These are phyloP conservation scores for Asterophora parasitica DNA, from an alignment of 768 basidiomycete species.

Conservation along the genomic window DNA sequence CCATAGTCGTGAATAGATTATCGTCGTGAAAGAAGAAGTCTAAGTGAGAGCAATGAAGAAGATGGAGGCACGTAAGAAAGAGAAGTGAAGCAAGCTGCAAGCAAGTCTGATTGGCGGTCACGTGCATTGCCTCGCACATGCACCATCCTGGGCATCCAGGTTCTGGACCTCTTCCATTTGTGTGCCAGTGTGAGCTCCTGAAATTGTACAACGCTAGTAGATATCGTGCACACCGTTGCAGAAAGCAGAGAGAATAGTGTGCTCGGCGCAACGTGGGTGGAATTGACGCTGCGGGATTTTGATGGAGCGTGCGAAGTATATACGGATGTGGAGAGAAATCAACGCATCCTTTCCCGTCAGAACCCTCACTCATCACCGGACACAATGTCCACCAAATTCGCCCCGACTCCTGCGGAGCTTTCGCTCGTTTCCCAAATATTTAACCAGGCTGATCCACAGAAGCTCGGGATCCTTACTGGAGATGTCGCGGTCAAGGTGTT, in stretches of 20 bases:
- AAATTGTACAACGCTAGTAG: not conserved
- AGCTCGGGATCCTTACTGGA: constrained; percentile 81
- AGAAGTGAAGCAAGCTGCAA: constrained; percentile 9
- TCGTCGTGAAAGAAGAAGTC: constrained; percentile 16
- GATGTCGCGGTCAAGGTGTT: constrained; percentile 89
- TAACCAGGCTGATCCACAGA: constrained; percentile 66
- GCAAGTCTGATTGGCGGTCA: constrained; percentile 5
- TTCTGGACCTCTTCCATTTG: not conserved
- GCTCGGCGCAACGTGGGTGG: not conserved
- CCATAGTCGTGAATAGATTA: constrained; percentile 43
- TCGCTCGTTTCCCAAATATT: constrained; percentile 73
- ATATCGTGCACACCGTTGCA: not conserved
- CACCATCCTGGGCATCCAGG: too few species aligned
- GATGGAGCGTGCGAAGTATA: constrained; percentile 16
- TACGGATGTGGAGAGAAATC: constrained; percentile 3
- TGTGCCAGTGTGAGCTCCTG: not conserved
- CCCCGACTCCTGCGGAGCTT: constrained; percentile 44
- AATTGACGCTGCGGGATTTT: not conserved
- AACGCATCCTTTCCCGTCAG: constrained; percentile 3
- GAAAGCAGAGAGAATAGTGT: not conserved
- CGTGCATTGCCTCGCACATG: constrained; percentile 2
- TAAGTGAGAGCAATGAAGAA: constrained; percentile 18
- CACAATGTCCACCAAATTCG: constrained; percentile 41
- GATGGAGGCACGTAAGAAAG: constrained; percentile 16
- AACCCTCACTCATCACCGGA: constrained; percentile 16